Conservation (phyloP, 306 rosid genomes). For the Cicer chorassanicum region DNA sequence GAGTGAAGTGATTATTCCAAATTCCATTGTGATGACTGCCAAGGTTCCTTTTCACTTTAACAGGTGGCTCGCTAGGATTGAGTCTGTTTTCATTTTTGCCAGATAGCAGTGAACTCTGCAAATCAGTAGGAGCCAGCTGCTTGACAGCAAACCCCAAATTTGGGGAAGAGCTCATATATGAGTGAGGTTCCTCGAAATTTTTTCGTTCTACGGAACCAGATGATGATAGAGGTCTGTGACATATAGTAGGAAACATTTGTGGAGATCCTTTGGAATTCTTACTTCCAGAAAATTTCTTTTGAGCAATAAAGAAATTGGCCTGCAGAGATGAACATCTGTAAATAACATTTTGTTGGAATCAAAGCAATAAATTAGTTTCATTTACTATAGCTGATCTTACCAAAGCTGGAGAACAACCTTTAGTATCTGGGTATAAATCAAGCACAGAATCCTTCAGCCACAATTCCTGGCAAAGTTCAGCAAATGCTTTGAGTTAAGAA, state of each 20-base stretch:
- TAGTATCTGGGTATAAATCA: conserved; percentile 74
- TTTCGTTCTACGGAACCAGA: conserved; percentile 63
- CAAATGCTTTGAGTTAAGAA: conserved; percentile 59
- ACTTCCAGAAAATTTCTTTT: conserved; percentile 61
- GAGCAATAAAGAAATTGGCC: conserved; percentile 76
- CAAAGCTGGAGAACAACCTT: conserved; percentile 74
- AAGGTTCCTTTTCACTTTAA: conserved; percentile 79
- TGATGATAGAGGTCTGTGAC: conserved; percentile 72
- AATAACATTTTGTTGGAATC: conserved; percentile 37
- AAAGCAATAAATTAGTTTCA: conserved; percentile 33
- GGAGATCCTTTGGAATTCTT: conserved; percentile 61
- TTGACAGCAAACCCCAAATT: conserved; percentile 76
- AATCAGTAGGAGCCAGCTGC: conserved; percentile 80
- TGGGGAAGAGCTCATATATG: conserved; percentile 66
- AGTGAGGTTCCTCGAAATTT: conserved; percentile 64
- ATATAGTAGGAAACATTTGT: conserved; percentile 53
- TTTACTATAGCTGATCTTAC: conserved; percentile 64
- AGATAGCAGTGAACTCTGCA: conserved; percentile 66
- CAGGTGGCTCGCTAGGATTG: conserved; percentile 55
- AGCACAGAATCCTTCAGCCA: conserved; percentile 94
- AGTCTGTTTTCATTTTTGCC: conserved; percentile 58
- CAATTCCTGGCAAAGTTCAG: conserved; percentile 79
- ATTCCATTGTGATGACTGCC: conserved; percentile 57
- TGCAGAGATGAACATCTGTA: conserved; percentile 55
- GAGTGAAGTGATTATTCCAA: conserved; percentile 61